Evolutionary conservation across 768 basidiomycete genomes (phyloP).

Genomic region (Tulasnella sp.): DNA sequence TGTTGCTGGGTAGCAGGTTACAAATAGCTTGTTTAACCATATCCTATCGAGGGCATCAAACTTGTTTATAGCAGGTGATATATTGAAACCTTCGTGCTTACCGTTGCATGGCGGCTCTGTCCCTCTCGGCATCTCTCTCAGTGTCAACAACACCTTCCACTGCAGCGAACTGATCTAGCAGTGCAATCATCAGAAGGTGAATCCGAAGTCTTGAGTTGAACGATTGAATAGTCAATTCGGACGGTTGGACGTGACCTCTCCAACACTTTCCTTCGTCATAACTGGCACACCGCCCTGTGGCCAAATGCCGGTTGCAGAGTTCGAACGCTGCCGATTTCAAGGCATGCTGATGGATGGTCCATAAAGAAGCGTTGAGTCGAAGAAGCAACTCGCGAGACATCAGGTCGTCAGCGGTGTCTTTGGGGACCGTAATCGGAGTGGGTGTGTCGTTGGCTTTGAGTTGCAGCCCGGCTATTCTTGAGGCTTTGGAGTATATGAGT

Average conservation of each 20-base stretch:
- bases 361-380: background rate
- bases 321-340: background rate
- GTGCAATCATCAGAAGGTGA: constrained; percentile 13
- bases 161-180: constrained; percentile 8
- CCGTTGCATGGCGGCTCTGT: constrained; percentile 19
- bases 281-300: background rate
- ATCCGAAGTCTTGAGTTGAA: constrained; percentile 10
- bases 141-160: background rate
- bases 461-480: background rate
- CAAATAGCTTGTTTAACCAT: constrained; percentile 18
- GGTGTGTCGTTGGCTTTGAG: background rate
- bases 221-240: background rate
- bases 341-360: background rate
- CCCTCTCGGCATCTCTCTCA: background rate
- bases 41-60: background rate
- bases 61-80: too few species aligned
- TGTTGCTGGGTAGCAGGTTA: constrained; percentile 17
- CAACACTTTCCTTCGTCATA: background rate
- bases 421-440: background rate
- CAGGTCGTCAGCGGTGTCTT: constrained; percentile 6
- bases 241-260: background rate
- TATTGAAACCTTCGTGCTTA: background rate
- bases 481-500: background rate
- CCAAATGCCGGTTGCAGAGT: background rate
- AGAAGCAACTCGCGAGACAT: background rate